Evolutionary conservation across 129 eudicot genomes (phyloP), one percentile per base, ranked within the genome.

Genomic region (Centaurea solstitialis): DNA sequence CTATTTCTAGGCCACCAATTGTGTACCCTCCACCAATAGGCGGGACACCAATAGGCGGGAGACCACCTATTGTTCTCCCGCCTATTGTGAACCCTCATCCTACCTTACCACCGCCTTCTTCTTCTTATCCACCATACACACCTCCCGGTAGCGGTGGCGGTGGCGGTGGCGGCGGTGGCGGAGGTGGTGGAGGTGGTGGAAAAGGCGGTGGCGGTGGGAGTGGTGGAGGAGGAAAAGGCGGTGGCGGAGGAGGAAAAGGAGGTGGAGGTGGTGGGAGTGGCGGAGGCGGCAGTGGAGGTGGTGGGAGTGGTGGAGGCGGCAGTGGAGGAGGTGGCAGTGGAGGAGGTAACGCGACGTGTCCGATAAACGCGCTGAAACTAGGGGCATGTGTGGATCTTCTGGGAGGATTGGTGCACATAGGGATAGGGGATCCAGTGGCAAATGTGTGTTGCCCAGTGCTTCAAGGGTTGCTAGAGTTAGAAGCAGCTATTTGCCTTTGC

Each of bases 401-500:
- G 2, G 94, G 99, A 26, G 99, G 99, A 5, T 76, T 95, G 78
- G 94, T 95, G 72, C 99, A 95, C 82, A 76, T 95, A 3, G 97
- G 94, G 15, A 37, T 95, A 66, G 99, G 99, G 50, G 45, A 92
- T 74, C 97, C 97, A 8, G 86, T 83, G 9, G 91, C 86, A 59
- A 89, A 95, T 79, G 79, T 79, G 69, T 95, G 99, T 33, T 95
- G 99, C 59, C 99, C 97, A 2, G 90, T 95, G 71, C 83, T 95
- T 18, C 83, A 88, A 87, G 99, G 97, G n/a, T 81, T 95, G 76
- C 90, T 90, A 10, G 99, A 95, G 87, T 82, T 95, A 67, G 99
- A 95, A 82, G 97, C 99, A 23, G 97, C 99, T 7, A 67, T 95
- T 40, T 95, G 99, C 84, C 89, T 95, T 2, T 95, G 99, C 89